A percentile compares a stretch with the other conserved stretches of the same genome.
These are phyloP conservation scores for Curvularia verruculosa DNA, from an alignment of 2,329 filamentous ascomycete species.

Conservation along the genomic window DNA sequence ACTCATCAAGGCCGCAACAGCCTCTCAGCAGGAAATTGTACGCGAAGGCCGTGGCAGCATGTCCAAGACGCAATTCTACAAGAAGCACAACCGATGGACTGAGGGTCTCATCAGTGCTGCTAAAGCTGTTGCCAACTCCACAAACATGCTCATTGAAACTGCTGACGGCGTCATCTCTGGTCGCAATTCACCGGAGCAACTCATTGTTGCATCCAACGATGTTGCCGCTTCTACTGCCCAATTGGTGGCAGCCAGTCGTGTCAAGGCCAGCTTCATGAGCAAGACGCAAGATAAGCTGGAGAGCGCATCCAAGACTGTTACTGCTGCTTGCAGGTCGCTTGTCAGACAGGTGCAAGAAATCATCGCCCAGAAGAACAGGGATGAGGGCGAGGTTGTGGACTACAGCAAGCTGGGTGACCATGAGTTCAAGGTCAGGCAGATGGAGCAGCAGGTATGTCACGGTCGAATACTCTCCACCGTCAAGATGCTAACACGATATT, in stretches of 20 bases:
- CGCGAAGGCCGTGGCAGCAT: constrained; percentile 87
- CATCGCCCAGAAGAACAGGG: constrained; percentile 83
- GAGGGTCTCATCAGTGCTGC: constrained; percentile 96
- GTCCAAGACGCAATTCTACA: constrained; percentile 94
- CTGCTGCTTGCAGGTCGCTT: constrained; percentile 81
- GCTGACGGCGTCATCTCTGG: constrained; percentile 92
- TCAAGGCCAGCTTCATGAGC: constrained; percentile 98
- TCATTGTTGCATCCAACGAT: constrained; percentile 97
- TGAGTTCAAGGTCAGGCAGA: constrained; percentile 98
- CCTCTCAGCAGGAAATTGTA: constrained; percentile 95
- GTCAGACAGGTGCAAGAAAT: constrained; percentile 94
- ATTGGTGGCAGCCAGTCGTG: constrained; percentile 90
- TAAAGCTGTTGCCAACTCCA: constrained; percentile 92
- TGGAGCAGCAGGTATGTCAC: constrained; percentile 95
- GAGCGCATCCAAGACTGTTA: constrained; percentile 89
- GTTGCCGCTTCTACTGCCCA: constrained; percentile 96
- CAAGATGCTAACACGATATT: constrained; percentile 19
- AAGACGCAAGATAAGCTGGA: constrained; percentile 94
- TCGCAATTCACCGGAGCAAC: constrained; percentile 91
- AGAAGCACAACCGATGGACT: constrained; percentile 99
- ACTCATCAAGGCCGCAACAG: constrained; percentile 92
- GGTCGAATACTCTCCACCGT: neutral
- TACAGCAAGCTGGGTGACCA: constrained; percentile 87
- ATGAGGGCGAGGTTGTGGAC: constrained; percentile 80
- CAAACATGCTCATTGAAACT: constrained; percentile 96